Percentiles rank a stretch among this genome's conserved stretches.
These are phyloP conservation scores for Fusarium devonianum DNA, from an alignment of 2,329 filamentous ascomycete species.

Conservation along the genomic window DNA sequence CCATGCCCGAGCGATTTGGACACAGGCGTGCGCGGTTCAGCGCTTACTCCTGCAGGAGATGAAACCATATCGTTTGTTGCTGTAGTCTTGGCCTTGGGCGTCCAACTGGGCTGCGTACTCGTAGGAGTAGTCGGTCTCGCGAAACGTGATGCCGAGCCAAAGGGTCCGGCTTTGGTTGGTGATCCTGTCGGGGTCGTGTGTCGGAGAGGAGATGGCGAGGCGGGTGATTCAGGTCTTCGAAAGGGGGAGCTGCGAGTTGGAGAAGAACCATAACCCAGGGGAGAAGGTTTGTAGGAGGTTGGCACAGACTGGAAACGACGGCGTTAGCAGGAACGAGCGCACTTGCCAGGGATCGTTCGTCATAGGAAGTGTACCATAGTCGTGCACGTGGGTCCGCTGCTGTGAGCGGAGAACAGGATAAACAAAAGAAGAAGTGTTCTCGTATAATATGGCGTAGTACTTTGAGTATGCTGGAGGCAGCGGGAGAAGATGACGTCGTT, in stretches of 20 bases:
- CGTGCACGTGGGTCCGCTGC: constrained; percentile 39
- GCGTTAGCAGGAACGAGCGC: constrained; percentile 40
- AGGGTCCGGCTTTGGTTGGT: constrained; percentile 56
- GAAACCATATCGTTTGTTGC: constrained; percentile 31
- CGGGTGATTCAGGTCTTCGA: constrained; percentile 66
- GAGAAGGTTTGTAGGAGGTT: constrained; percentile 72
- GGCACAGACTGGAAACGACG: constrained; percentile 57
- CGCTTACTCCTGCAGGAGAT: constrained; percentile 44
- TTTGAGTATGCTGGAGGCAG: too few relatives aligned
- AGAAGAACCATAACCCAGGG: constrained; percentile 73
- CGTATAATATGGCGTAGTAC: too few relatives aligned
- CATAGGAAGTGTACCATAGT: constrained; percentile 46
- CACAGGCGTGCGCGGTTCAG: constrained; percentile 43
- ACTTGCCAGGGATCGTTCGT: constrained; percentile 36
- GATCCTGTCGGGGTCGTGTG: constrained; percentile 70
- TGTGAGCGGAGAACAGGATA: constrained; percentile 30
- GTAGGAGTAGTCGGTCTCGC: constrained; percentile 53
- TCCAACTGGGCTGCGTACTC: constrained; percentile 45
- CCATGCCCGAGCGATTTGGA: constrained; percentile 52
- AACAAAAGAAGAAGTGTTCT: constrained; percentile 22
- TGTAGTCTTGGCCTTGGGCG: constrained; percentile 45
- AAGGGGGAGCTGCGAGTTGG: constrained; percentile 68
- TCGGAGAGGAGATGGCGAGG: constrained; percentile 70
- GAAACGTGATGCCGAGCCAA: constrained; percentile 43
- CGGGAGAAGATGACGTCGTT: too few relatives aligned